phyloP scores from a whole-genome alignment of 2,329 filamentous ascomycete genomes.

The Corniculantispora saksenae region DNA sequence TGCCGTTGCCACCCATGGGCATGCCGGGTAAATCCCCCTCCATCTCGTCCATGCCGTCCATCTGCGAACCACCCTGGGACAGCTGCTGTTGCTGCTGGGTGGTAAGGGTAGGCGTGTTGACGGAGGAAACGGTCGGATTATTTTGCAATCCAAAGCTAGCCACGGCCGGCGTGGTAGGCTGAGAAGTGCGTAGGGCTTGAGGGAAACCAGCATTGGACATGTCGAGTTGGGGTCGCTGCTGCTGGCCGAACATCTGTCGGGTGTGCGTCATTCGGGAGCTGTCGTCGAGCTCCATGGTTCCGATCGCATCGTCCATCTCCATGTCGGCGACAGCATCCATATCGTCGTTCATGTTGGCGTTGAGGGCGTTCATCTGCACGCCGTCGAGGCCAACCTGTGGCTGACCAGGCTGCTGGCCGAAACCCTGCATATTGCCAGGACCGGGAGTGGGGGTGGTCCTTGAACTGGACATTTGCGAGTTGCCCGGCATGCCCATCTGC shows the following conservation, averaged over 20 bases:
- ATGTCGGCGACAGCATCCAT: slow-evolving; percentile 90
- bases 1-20: slow-evolving; percentile 57
- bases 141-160: slow-evolving; percentile 79
- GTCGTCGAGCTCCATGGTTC: slow-evolving; percentile 64
- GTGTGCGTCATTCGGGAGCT: slow-evolving; percentile 68
- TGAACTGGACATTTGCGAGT: slow-evolving; percentile 36
- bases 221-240: slow-evolving; percentile 70
- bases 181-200: slow-evolving; percentile 80
- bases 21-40: slow-evolving; percentile 72
- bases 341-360: slow-evolving; percentile 52
- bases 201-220: slow-evolving; percentile 74
- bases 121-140: slow-evolving; percentile 94
- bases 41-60: slow-evolving; percentile 59
- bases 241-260: slow-evolving; percentile 67
- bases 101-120: slow-evolving; percentile 89
- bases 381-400: slow-evolving; percentile 29
- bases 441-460: slow-evolving; percentile 34
- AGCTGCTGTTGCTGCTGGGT: slow-evolving; percentile 74
- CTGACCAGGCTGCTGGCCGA: slow-evolving; percentile 30
- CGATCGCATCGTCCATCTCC: slow-evolving; percentile 89
- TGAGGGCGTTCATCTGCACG: slow-evolving; percentile 44
- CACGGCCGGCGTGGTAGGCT: slow-evolving; percentile 80
- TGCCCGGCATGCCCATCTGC: slow-evolving; percentile 35
- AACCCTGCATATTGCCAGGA: slow-evolving; percentile 31
- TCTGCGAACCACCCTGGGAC: slow-evolving; percentile 52